Base-by-base conservation (phyloP, 2,329 filamentous ascomycete genomes). In the Lasiodiplodia sp. region DNA sequence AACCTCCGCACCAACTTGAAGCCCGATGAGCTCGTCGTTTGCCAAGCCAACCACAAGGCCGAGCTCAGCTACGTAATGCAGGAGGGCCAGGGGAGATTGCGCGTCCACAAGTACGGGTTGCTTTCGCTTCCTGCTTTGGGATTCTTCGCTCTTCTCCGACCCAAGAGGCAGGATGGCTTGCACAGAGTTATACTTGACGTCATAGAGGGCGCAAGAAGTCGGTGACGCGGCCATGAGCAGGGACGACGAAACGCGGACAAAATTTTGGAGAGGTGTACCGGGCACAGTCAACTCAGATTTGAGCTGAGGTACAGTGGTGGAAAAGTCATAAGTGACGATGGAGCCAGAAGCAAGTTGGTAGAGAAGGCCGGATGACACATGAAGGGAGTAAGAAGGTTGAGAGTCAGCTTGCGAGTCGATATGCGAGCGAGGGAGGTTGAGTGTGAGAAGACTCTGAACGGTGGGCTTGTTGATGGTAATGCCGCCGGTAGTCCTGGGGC, bases 181-280 rank as follows among this genome's bases (percentile, higher is more conserved):
- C 3, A 83, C 71, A 6, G 86, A 85, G 65, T 81, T 86, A 76
- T 89, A 94, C 69, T 90, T 87, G 40, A 90, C 87, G 77, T 93
- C 93, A 76, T 91, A 91, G 16, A 80, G 70, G 18, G 73, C 75
- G 51, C 91, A 85, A 0, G 84, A 83, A 11, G 83, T 79, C 0
- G 83, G 73, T 0, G 88, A 89, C n/a, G 87, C 83, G 1, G 88
- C 85, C 55, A 94, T 83, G 1, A 92, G 78, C 4, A 91, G 88
- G 8, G 90, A 88, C 68, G 86, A 87, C 8, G 90, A 92, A 0
- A 94, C 81, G 7, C 90, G 86, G 7, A 91, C 75, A 73, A 93
- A 92, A 2, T 90, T 91, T 23, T 83, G 82, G 2, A 88, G 82
- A 1, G 81, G 84, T 5, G 84, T 79, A 51, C 86, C 80, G 6